These are phyloP conservation scores for Colletotrichum liaoningense DNA, from an alignment of 2,329 filamentous ascomycete genomes.

Conservation along the genomic window DNA sequence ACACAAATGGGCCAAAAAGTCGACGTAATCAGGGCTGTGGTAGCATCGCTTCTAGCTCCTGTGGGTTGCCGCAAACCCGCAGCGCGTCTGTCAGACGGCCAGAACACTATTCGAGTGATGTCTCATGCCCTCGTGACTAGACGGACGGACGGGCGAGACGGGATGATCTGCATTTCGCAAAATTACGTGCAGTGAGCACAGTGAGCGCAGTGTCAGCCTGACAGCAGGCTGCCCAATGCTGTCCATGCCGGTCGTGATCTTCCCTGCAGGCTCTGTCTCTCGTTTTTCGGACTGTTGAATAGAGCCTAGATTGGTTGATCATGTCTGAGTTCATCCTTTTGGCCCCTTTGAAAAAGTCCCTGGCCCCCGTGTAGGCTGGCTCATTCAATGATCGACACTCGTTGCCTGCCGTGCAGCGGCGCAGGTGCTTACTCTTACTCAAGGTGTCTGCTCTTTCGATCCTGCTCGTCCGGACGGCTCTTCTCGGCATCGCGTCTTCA, in stretches of 20 bases:
- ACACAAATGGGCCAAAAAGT: not conserved
- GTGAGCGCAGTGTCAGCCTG: not conserved
- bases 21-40: conserved; percentile 1
- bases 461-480: not conserved
- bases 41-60: conserved; percentile 7
- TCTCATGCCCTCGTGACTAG: not conserved
- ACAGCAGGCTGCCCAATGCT: not conserved
- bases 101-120: not conserved
- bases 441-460: not conserved
- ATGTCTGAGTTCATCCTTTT: not conserved
- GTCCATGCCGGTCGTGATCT: not conserved
- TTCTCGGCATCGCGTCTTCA: not conserved
- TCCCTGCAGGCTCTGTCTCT: not conserved
- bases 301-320: not conserved
- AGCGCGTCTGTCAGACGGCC: too few relatives aligned
- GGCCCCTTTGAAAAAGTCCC: too few relatives aligned
- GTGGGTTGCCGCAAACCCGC: not conserved
- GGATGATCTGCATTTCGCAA: conserved; percentile 7
- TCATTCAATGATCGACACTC: not conserved
- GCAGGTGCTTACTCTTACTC: not conserved
- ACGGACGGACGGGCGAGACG: not conserved
- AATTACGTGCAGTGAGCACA: conserved; percentile 3
- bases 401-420: not conserved
- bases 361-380: too few relatives aligned
- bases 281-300: not conserved